A percentile compares a stretch with the other conserved stretches of the same genome.
Conservation (phyloP, 768 basidiomycete genomes). For the Kwoniella botswanensis region DNA sequence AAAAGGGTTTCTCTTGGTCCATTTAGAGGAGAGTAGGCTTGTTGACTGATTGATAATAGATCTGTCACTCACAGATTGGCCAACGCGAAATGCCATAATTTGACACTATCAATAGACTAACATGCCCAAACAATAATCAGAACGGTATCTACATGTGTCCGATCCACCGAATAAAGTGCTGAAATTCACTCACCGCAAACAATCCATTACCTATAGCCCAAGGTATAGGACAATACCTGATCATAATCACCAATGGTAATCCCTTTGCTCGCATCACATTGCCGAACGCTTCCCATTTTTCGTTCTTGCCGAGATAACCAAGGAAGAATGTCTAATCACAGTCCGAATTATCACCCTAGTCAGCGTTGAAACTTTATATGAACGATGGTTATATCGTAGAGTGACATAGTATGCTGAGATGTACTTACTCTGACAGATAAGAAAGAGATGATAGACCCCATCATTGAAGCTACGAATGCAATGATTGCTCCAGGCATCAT, state of each 20-base stretch:
- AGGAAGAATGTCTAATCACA: conserved; percentile 53
- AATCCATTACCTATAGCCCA: conserved; percentile 57
- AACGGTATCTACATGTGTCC: not conserved
- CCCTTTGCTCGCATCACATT: conserved; percentile 57
- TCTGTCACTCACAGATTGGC: conserved; percentile 48
- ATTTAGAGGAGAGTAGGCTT: no score
- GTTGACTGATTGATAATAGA: no score
- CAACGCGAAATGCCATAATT: conserved; percentile 53
- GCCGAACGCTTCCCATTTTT: conserved; percentile 56
- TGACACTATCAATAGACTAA: conserved; percentile 55
- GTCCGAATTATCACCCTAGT: not conserved
- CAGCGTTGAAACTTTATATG: no score
- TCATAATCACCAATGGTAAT: conserved; percentile 55
- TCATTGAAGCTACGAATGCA: conserved; percentile 41
- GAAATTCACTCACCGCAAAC: conserved; percentile 51
- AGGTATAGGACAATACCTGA: conserved; percentile 56
- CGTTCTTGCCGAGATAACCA: conserved; percentile 41
- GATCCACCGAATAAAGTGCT: no score
- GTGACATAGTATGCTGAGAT: no score
- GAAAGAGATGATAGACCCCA: conserved; percentile 51
- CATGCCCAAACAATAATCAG: not conserved
- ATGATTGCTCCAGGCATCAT: conserved; percentile 53
- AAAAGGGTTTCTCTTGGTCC: no score
- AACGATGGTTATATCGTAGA: not conserved
- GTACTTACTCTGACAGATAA: conserved; percentile 50